Conservation (phyloP, 495 filamentous ascomycete species). For the Hamigera avellanea region DNA sequence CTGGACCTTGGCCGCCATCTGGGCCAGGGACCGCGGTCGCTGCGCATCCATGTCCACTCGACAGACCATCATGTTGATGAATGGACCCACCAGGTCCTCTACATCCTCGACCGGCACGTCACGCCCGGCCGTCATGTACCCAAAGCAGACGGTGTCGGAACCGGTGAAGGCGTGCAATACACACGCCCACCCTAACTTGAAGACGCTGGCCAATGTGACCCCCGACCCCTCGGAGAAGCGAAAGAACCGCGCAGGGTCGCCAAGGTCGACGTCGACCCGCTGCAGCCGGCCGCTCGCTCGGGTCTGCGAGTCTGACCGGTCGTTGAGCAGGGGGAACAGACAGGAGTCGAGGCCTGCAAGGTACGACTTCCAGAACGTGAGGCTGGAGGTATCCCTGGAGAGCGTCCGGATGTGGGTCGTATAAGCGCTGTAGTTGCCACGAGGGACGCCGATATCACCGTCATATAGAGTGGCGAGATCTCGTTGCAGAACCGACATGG, state of each 20-base stretch:
- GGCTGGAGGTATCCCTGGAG: conserved; percentile 12
- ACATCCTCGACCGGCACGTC: conserved; percentile 17
- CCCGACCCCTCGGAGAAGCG: no score
- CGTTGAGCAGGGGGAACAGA: conserved; percentile 20
- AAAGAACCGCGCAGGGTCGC: no score
- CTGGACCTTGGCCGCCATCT: conserved; percentile 13
- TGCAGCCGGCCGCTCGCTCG: no score
- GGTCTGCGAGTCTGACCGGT: no score
- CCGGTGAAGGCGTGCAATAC: conserved; percentile 21
- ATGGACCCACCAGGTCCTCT: conserved; percentile 11
- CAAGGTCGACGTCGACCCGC: no score
- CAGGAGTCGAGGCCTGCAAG: conserved; percentile 26
- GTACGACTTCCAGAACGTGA: conserved; percentile 29
- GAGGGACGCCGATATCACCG: conserved; percentile 6
- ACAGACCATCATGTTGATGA: conserved; percentile 6
- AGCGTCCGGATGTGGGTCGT: conserved; percentile 21
- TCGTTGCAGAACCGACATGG: conserved; percentile 9
- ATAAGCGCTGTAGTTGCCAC: conserved; percentile 23
- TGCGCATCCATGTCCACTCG: neutral
- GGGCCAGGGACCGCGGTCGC: neutral
- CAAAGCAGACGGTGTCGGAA: conserved; percentile 25
- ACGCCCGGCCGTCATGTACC: conserved; percentile 13
- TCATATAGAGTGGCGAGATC: conserved; percentile 22
- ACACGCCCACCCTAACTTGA: conserved; percentile 26
- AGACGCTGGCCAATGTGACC: conserved; percentile 14